Base-by-base conservation (phyloP, 1,139 yeast genomes). In the Saccharomycopsis hybrid region DNA sequence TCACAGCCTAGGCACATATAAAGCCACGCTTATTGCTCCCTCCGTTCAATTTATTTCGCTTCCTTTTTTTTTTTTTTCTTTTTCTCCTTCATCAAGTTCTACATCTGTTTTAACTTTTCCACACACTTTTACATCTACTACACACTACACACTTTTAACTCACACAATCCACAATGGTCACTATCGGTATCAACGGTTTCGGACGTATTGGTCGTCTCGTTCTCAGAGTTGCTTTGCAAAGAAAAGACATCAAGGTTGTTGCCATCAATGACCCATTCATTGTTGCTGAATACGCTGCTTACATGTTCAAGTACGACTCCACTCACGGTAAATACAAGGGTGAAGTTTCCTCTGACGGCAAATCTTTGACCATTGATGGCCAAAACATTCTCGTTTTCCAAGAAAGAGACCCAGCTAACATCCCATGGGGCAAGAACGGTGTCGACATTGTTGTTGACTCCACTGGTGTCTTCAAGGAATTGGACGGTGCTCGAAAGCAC, bases 221-320 rank as follows among this genome's bases (percentile, higher is more conserved):
- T 58, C 72, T 84, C 65, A 83, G 94, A 82, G 73, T 84, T 64
- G 90, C 92, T 62, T 71, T 83, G 62, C 51, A 69, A 54, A 82
- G 89, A 78, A 67, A 73, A 59, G 85, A 80, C 76, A 74, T 85
- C 66, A 77, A 79, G 58, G 82, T 85, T 60, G 87, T 85, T 59
- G 92, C 88, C 58, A 68, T 85, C 77, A 85, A 85, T 69, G 92
- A 85, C 70, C 94, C 94, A 55, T 85, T 85, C 74, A 84, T 85
- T 69, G 78, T 83, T 59, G 77, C 86, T 57, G 92, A 84, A 61
- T 85, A 85, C 69, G 92, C 92, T 65, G 79, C 92, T 59, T 85
- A 85, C 79, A 80, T 85, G 86, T 84, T 85, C 82, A 83, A 84
- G 76, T 85, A 84, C 73, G 94, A 85, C 71, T 84, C 94, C 56